phyloP scores from a whole-genome alignment of 2,329 filamentous ascomycete species.

The Sclerotinia subarctica region DNA sequence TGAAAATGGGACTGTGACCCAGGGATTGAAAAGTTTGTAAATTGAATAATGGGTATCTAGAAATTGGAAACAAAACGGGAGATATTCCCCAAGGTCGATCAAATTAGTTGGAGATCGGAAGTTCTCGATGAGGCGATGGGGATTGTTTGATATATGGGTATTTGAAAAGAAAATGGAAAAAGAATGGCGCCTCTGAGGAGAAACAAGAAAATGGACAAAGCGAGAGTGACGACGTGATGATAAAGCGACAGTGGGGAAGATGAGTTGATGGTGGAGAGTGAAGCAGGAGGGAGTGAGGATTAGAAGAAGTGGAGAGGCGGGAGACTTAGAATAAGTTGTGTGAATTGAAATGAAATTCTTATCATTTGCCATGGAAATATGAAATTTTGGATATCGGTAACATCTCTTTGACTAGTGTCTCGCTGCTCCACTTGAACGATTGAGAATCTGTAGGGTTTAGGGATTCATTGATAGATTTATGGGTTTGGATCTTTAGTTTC shows the following conservation, averaged over 20 bases:
- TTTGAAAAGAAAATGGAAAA: background rate
- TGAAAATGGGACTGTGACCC: background rate
- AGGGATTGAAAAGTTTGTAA: background rate
- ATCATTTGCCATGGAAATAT: background rate
- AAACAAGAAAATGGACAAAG: conserved; percentile 4
- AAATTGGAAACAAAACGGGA: background rate
- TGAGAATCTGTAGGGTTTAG: too few species aligned
- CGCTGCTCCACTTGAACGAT: too few species aligned
- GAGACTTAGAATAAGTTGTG: background rate
- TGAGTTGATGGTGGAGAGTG: background rate
- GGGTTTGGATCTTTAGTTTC: background rate
- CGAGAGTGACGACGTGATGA: conserved; percentile 2
- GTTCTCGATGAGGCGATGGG: conserved; percentile 8
- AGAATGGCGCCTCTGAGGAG: background rate
- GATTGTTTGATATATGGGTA: background rate
- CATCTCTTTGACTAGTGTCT: too few species aligned
- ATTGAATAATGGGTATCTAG: background rate
- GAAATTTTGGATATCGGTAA: background rate
- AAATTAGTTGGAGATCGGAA: conserved; percentile 6
- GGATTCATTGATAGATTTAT: too few species aligned
- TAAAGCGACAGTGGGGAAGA: background rate
- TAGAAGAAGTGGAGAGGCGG: background rate
- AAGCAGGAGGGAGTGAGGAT: background rate
- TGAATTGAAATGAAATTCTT: background rate
- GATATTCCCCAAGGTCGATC: background rate